These are phyloP conservation scores for Aspergillus neoniger DNA, from an alignment of 2,329 filamentous ascomycete genomes.

Conservation along the genomic window DNA sequence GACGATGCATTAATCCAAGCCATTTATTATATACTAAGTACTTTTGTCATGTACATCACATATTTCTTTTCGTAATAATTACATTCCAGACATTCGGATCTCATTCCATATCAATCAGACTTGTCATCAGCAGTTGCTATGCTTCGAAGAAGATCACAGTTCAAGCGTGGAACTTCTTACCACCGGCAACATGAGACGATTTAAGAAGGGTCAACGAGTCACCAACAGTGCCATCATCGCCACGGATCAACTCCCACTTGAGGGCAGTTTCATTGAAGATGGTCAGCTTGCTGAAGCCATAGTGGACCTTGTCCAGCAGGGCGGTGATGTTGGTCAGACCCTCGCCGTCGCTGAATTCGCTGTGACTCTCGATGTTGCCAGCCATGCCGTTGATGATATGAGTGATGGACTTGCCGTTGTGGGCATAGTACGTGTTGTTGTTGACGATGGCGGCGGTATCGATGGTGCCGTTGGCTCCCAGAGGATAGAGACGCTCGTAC, in stretches of 20 bases:
- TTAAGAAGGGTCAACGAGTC: constrained; percentile 44
- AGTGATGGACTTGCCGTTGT: constrained; percentile 52
- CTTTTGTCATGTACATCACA: not conserved
- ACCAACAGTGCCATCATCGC: constrained; percentile 40
- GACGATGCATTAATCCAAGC: too few species aligned
- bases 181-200: not conserved
- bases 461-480: constrained; percentile 45
- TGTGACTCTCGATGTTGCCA: constrained; percentile 56
- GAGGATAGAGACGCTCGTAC: constrained; percentile 49
- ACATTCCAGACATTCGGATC: not conserved
- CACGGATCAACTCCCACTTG: constrained; percentile 52
- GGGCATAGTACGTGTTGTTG: constrained; percentile 53
- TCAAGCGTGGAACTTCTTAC: not conserved
- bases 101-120: not conserved
- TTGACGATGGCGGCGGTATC: constrained; percentile 45
- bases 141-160: too few species aligned
- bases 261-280: constrained; percentile 44
- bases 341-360: constrained; percentile 39
- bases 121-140: too few species aligned
- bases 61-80: not conserved
- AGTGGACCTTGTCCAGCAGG: constrained; percentile 49
- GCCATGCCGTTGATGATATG: constrained; percentile 58
- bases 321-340: constrained; percentile 46
- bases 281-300: constrained; percentile 53
- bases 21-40: not conserved